Evolutionary conservation across 2,329 filamentous ascomycete genomes (phyloP).

Genomic region (Aspergillus sp.): DNA sequence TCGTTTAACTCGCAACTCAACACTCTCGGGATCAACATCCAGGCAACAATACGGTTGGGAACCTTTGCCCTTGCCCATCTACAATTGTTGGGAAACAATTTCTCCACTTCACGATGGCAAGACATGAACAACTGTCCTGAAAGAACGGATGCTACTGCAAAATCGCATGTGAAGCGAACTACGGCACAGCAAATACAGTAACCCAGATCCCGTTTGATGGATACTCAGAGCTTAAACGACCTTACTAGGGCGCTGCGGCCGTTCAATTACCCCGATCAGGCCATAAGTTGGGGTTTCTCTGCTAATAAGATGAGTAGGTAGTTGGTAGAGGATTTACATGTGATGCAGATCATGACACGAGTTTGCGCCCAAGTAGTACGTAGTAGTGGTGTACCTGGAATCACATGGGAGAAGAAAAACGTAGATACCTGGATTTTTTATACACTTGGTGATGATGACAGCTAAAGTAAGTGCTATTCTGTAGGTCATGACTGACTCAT

Average conservation of each 20-base stretch:
- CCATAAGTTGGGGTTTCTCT: background rate
- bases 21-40: background rate
- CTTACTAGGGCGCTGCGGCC: background rate
- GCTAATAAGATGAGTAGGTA: background rate
- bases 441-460: background rate
- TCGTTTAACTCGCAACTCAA: background rate
- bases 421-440: background rate
- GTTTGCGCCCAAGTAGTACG: background rate
- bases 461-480: too few species aligned
- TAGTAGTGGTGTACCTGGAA: background rate
- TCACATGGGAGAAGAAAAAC: background rate
- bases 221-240: background rate
- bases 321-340: background rate
- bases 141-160: background rate
- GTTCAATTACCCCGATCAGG: background rate
- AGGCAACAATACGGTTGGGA: background rate
- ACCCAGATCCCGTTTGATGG: background rate
- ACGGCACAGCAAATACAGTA: background rate
- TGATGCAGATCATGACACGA: background rate
- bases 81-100: background rate
- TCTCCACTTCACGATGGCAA: background rate
- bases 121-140: background rate
- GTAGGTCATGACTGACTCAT: background rate
- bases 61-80: background rate
- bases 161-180: background rate